These are phyloP conservation scores for Saraca asoca DNA, from an alignment of 331 rosid species.

Conservation along the genomic window DNA sequence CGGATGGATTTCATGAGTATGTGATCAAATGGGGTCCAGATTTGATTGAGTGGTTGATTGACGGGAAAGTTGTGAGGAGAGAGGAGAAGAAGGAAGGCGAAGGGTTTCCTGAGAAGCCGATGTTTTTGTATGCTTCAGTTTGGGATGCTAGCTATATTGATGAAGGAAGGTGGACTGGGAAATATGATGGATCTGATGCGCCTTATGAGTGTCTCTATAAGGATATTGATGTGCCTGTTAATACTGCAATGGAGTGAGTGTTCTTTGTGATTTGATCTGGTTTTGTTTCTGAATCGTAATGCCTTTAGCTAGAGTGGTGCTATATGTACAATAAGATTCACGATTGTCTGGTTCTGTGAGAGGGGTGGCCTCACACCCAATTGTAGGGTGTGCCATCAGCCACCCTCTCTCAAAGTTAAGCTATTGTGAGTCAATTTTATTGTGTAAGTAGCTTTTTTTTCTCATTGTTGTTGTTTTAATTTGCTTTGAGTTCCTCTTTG, in stretches of 20 bases:
- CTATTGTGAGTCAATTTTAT: too few relatives aligned
- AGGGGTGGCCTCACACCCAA: background rate
- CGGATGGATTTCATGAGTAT: slow-evolving; percentile 57
- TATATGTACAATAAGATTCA: background rate
- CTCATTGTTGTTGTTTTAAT: too few relatives aligned
- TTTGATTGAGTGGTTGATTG: slow-evolving; percentile 59
- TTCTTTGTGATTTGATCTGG: slow-evolving; percentile 24
- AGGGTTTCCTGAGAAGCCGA: slow-evolving; percentile 48
- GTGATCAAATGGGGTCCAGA: slow-evolving; percentile 47
- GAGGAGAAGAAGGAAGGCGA: slow-evolving; percentile 45
- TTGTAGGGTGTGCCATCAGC: too few relatives aligned
- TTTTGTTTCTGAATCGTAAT: background rate
- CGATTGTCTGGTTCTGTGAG: background rate
- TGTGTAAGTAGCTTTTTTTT: too few relatives aligned
- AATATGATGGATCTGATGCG: slow-evolving; percentile 48
- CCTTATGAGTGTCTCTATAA: slow-evolving; percentile 65
- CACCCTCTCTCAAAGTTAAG: too few relatives aligned
- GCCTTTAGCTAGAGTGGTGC: background rate
- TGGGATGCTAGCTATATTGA: slow-evolving; percentile 63
- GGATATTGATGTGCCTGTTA: slow-evolving; percentile 56
- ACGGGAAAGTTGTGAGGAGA: slow-evolving; percentile 54
- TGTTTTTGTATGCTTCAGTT: slow-evolving; percentile 61
- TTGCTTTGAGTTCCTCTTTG: too few relatives aligned
- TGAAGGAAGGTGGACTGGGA: slow-evolving; percentile 65
- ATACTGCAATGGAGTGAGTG: slow-evolving; percentile 18